These are phyloP conservation scores for Dujonia santamariae DNA, from an alignment of 1,139 yeast genomes.

Conservation along the genomic window DNA sequence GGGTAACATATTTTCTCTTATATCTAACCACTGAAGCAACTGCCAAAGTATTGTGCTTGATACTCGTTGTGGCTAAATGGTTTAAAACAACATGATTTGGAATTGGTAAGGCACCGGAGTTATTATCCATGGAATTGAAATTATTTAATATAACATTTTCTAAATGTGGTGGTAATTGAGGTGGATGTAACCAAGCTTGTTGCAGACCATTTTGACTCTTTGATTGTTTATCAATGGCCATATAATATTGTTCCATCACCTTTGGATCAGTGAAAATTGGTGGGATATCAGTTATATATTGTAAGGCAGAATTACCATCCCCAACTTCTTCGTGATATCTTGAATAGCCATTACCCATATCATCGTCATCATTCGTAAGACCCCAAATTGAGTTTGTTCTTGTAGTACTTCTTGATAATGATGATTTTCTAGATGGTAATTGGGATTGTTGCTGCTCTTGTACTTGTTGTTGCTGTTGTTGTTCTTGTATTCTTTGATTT, in stretches of 20 bases:
- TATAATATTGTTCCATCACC: constrained; percentile 59
- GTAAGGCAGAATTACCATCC: constrained; percentile 23
- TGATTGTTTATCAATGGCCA: constrained; percentile 69
- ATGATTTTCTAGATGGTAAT: constrained; percentile 19
- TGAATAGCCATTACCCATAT: constrained; percentile 78
- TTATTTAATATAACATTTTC: constrained; percentile 47
- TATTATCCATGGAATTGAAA: constrained; percentile 46
- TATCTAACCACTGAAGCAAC: constrained; percentile 48
- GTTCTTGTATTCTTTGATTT: constrained; percentile 8
- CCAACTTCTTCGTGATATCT: constrained; percentile 68
- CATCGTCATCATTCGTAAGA: constrained; percentile 64
- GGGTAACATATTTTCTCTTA: constrained; percentile 47
- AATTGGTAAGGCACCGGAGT: constrained; percentile 48
- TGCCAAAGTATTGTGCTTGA: constrained; percentile 47
- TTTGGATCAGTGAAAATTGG: constrained; percentile 83
- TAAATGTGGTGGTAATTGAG: constrained; percentile 51
- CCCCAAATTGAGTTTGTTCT: constrained; percentile 54
- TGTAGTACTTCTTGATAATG: constrained; percentile 23
- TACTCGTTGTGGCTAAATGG: constrained; percentile 49
- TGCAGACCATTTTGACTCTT: constrained; percentile 58
- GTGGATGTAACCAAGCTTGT: constrained; percentile 66
- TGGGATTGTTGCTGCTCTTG: constrained; percentile 9
- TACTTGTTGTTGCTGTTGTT: constrained; percentile 10
- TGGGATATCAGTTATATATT: constrained; percentile 74
- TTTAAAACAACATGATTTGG: constrained; percentile 48